These are phyloP conservation scores for Ophiocordyceps australis DNA, from an alignment of 2,329 filamentous ascomycete genomes.

Conservation along the genomic window DNA sequence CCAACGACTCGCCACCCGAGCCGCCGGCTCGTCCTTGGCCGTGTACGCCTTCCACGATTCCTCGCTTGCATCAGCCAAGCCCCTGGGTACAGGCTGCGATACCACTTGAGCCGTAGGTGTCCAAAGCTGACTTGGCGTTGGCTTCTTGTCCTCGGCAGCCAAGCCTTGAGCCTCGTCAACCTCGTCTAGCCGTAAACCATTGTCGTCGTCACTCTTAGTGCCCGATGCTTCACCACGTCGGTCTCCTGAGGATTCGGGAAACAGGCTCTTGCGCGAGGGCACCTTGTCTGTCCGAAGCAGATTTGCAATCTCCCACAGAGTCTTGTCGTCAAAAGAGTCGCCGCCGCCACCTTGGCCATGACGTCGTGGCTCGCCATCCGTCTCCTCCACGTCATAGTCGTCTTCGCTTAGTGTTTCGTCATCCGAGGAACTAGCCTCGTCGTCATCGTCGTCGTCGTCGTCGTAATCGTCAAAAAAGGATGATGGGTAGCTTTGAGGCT, in stretches of 20 bases:
- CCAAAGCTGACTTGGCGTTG: neutral
- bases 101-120: neutral
- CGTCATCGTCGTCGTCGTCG: slow-evolving; percentile 22
- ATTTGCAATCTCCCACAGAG: slow-evolving; percentile 45
- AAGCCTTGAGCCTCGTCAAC: neutral
- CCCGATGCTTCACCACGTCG: neutral
- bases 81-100: slow-evolving; percentile 3
- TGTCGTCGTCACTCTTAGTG: neutral
- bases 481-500: slow-evolving; percentile 19
- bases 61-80: slow-evolving; percentile 12
- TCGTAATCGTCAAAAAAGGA: slow-evolving; percentile 45
- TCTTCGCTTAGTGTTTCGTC: slow-evolving; percentile 38
- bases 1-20: slow-evolving; percentile 11
- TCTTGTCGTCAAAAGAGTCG: slow-evolving; percentile 41
- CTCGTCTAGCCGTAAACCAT: neutral
- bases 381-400: slow-evolving; percentile 12
- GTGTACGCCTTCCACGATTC: slow-evolving; percentile 1
- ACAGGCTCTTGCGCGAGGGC: slow-evolving; percentile 31
- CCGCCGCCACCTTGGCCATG: slow-evolving; percentile 13
- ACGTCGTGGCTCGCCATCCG: slow-evolving; percentile 9
- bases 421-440: slow-evolving; percentile 4
- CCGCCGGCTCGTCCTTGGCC: neutral
- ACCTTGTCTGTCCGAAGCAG: slow-evolving; percentile 33
- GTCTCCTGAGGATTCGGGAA: slow-evolving; percentile 15
- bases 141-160: neutral